Conservation (phyloP, 2,329 filamentous ascomycete genomes). For the Lachnellula arida region DNA sequence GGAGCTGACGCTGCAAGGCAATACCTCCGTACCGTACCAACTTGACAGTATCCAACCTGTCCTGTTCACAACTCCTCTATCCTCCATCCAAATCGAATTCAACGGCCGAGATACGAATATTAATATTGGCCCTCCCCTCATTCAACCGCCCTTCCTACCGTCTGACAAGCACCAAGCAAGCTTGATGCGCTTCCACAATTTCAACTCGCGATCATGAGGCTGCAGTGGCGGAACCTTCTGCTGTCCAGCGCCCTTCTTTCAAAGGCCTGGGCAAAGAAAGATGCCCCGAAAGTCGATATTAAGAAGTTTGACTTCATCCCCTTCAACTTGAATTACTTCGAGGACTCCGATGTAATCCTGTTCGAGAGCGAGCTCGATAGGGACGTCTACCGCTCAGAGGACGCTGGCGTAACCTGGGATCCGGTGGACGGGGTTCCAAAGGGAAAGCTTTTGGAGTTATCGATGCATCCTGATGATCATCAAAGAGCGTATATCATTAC, state of each 20-base stretch:
- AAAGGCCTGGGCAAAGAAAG: conserved; percentile 29
- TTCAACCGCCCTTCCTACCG: not conserved
- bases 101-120: not conserved
- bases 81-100: no score
- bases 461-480: conserved; percentile 74
- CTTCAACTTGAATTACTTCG: conserved; percentile 77
- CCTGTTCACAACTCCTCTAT: no score
- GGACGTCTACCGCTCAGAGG: conserved; percentile 69
- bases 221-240: conserved; percentile 31
- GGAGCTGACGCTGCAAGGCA: no score
- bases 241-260: conserved; percentile 25
- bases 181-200: conserved; percentile 30
- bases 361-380: conserved; percentile 62
- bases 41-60: no score
- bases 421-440: conserved; percentile 59
- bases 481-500: conserved; percentile 79
- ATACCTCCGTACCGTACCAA: no score
- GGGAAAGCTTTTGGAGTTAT: conserved; percentile 56
- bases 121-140: not conserved
- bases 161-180: conserved; percentile 6
- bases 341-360: conserved; percentile 78
- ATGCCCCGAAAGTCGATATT: conserved; percentile 57
- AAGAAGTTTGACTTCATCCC: conserved; percentile 65
- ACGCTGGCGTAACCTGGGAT: conserved; percentile 78
- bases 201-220: conserved; percentile 31